Percentiles rank a stretch among this genome's conserved stretches.
phyloP scores from a whole-genome alignment of 1,284 basidiomycete genomes.

The Melampsora larici-populina region DNA sequence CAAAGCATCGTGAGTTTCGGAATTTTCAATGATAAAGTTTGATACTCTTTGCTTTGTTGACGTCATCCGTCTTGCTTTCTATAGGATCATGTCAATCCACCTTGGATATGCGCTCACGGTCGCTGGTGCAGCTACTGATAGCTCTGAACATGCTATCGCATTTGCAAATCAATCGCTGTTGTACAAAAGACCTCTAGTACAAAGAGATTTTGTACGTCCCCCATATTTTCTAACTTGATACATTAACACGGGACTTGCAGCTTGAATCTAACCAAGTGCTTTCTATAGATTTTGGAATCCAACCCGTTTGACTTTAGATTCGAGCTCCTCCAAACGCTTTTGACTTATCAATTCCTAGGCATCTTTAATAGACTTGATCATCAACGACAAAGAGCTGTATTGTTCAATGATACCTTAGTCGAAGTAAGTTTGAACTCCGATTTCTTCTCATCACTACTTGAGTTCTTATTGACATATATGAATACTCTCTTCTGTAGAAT shows the following conservation, averaged over 20 bases:
- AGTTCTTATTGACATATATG: not conserved
- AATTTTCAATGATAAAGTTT: not conserved
- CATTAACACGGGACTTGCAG: not conserved
- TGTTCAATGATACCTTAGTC: constrained; percentile 20
- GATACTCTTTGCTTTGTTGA: not conserved
- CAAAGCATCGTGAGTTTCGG: not conserved
- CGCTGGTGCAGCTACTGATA: constrained; percentile 28
- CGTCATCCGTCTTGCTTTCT: not conserved
- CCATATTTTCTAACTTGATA: too few species aligned
- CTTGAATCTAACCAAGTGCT: not conserved
- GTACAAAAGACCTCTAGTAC: constrained; percentile 22
- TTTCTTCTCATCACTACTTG: not conserved
- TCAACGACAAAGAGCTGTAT: constrained; percentile 13
- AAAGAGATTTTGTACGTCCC: constrained; percentile 30
- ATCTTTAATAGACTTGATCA: constrained; percentile 26
- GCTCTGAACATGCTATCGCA: constrained; percentile 14
- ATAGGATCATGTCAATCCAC: constrained; percentile 26
- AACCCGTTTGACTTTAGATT: constrained; percentile 24
- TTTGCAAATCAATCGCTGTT: constrained; percentile 30
- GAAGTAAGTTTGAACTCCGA: not conserved
- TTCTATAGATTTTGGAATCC: not conserved
- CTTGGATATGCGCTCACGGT: constrained; percentile 34
- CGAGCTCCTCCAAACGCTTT: constrained; percentile 32
- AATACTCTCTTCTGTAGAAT: constrained; percentile 12
- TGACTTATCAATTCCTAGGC: constrained; percentile 32